phyloP scores from a whole-genome alignment of 768 basidiomycete species.

The Serendipita indica region DNA sequence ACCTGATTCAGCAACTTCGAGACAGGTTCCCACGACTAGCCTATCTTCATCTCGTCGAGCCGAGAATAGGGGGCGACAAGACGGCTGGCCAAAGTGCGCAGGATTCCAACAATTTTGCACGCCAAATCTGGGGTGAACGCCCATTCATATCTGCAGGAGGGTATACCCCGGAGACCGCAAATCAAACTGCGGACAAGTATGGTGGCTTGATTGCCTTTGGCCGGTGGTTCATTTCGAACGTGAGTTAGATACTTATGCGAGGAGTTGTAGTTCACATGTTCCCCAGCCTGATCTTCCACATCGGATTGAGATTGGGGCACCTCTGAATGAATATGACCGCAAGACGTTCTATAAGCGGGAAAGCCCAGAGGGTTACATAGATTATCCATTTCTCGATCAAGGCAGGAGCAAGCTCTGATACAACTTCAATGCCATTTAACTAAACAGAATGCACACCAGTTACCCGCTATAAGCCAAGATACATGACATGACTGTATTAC shows the following conservation, averaged over 20 bases:
- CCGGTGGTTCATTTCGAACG: constrained; percentile 27
- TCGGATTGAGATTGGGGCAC: constrained; percentile 24
- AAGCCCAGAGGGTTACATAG: constrained; percentile 22
- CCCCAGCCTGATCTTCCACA: constrained; percentile 34
- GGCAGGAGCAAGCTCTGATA: not conserved
- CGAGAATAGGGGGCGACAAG: constrained; percentile 15
- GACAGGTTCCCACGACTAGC: constrained; percentile 29
- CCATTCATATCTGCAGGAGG: constrained; percentile 31
- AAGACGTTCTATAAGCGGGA: constrained; percentile 28
- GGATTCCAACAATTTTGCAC: not conserved
- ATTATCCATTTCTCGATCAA: constrained; percentile 20
- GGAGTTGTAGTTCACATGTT: not conserved
- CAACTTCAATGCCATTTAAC: not conserved
- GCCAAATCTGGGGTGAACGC: constrained; percentile 7
- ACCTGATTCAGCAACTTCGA: constrained; percentile 36
- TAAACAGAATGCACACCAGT: not conserved
- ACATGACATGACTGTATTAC: not conserved
- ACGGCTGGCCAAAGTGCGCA: too few species aligned
- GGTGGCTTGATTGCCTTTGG: constrained; percentile 25
- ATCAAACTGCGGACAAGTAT: constrained; percentile 25
- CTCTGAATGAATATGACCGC: constrained; percentile 24
- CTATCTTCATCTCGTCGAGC: constrained; percentile 37
- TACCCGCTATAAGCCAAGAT: not conserved
- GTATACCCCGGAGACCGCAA: constrained; percentile 28
- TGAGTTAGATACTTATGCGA: constrained; percentile 18